Evolutionary conservation across 495 filamentous ascomycete species (phyloP).

Genomic region (Lophiostoma macrostomum): DNA sequence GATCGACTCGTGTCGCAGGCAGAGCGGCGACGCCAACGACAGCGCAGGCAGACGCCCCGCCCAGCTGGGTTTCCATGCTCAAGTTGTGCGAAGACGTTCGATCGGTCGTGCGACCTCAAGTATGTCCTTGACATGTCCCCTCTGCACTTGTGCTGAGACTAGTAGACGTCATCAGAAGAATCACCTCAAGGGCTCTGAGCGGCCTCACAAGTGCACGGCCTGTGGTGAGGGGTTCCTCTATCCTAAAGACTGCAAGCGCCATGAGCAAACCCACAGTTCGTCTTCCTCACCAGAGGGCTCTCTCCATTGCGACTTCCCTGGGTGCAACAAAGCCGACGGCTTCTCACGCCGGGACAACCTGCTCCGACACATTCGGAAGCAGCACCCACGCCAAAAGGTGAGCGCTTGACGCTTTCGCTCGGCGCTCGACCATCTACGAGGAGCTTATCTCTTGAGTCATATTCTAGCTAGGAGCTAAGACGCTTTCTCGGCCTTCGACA

Average conservation of each 20-base stretch:
- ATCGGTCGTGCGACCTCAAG: slow-evolving; percentile 30
- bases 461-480: no score
- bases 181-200: slow-evolving; percentile 10
- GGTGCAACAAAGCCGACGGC: slow-evolving; percentile 19
- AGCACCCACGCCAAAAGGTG: slow-evolving; percentile 21
- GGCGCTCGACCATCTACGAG: no score
- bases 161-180: slow-evolving; percentile 30
- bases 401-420: no score
- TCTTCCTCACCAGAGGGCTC: not conserved
- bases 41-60: slow-evolving; percentile 16
- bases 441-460: no score
- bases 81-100: slow-evolving; percentile 13
- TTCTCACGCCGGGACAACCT: slow-evolving; percentile 33
- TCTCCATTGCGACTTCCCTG: slow-evolving; percentile 13
- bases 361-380: slow-evolving; percentile 24
- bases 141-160: slow-evolving; percentile 2
- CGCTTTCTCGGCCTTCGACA: no score
- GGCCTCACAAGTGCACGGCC: slow-evolving; percentile 29
- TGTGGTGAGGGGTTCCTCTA: slow-evolving; percentile 31
- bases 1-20: slow-evolving; percentile 11
- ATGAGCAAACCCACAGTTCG: slow-evolving; percentile 16
- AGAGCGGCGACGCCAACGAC: not conserved
- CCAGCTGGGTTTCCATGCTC: slow-evolving; percentile 24
- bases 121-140: slow-evolving; percentile 5
- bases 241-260: slow-evolving; percentile 30